phyloP scores from a whole-genome alignment of 208 protist species.

The Naegleria gruberi region DNA sequence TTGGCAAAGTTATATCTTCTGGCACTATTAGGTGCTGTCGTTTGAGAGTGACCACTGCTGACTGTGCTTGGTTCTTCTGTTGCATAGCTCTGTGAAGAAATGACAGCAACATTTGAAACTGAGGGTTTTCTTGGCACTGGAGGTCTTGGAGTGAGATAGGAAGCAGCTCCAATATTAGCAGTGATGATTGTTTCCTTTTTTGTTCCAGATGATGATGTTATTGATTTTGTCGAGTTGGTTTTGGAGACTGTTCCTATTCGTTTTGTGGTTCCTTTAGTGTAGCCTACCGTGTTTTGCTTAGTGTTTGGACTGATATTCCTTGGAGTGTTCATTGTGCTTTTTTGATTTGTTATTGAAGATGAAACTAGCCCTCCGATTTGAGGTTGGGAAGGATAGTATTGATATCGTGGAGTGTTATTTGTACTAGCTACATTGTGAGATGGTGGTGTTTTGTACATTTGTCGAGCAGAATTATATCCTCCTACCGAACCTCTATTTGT shows the following conservation, averaged over 20 bases:
- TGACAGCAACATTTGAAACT: not conserved
- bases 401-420: not conserved
- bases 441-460: not conserved
- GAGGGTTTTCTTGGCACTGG: not conserved
- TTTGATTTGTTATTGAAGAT: no score
- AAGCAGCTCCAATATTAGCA: not conserved
- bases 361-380: not conserved
- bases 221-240: no score
- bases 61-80: not conserved
- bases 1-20: not conserved
- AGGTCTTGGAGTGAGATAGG: not conserved
- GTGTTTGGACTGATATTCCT: not conserved
- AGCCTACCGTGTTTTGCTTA: no score
- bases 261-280: no score
- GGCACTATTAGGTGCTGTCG: not conserved
- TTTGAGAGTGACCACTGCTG: not conserved
- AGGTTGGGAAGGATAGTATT: not conserved
- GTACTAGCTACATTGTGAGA: not conserved
- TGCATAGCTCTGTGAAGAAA: not conserved
- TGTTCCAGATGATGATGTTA: no score
- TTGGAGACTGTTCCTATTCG: no score
- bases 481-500: not conserved
- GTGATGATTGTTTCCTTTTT: not conserved
- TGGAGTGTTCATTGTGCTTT: no score
- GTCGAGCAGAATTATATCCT: not conserved